phyloP scores from a whole-genome alignment of 2,329 filamentous ascomycete species.

The Sporothrix schenckii region DNA sequence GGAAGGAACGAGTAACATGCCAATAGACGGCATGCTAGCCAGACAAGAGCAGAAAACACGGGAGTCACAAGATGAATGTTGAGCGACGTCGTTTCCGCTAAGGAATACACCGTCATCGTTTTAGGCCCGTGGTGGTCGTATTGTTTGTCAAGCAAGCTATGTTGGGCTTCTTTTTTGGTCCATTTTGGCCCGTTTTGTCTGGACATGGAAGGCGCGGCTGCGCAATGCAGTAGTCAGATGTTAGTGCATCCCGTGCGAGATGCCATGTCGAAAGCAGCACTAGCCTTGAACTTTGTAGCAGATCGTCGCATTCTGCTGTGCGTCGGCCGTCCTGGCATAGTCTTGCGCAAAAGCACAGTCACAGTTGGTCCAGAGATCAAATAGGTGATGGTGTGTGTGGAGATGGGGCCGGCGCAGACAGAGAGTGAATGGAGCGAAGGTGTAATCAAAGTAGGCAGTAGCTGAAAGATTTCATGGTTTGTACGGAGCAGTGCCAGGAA shows the following conservation, averaged over 20 bases:
- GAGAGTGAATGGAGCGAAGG: conserved; percentile 8
- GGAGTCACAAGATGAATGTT: background rate
- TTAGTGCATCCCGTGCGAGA: conserved; percentile 20
- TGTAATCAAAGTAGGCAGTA: background rate
- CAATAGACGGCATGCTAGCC: conserved; percentile 2
- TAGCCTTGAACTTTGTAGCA: background rate
- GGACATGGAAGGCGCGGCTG: background rate
- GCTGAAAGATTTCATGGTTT: background rate
- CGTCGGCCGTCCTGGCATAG: background rate
- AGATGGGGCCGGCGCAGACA: background rate
- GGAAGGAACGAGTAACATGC: background rate
- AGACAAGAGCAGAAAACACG: background rate
- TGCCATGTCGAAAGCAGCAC: conserved; percentile 2
- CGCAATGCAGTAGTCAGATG: conserved; percentile 14
- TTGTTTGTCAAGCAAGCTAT: background rate
- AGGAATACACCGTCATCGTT: conserved; percentile 8
- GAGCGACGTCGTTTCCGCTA: conserved; percentile 20
- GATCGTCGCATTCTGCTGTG: conserved; percentile 21
- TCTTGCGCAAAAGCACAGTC: background rate
- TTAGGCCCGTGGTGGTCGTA: background rate
- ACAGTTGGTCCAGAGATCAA: background rate
- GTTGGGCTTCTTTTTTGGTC: background rate
- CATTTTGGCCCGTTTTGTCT: background rate
- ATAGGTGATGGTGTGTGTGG: conserved; percentile 17
- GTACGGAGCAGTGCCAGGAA: background rate